Conservation (phyloP, 1,284 basidiomycete genomes). For the Malassezia obtusa region DNA sequence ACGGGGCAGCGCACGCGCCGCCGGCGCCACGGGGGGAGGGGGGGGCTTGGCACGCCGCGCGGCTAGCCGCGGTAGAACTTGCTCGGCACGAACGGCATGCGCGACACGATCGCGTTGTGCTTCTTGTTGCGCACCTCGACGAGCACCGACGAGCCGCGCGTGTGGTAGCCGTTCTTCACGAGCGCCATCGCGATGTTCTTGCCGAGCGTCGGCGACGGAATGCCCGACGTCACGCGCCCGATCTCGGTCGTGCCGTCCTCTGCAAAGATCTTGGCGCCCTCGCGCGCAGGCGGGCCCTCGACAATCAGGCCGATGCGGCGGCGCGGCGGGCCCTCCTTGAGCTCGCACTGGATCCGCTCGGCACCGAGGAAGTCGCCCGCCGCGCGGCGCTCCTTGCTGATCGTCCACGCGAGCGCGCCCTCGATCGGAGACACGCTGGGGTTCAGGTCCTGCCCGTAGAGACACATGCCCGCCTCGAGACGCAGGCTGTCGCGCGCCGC, state of each 20-base stretch:
- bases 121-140: slow-evolving; percentile 69
- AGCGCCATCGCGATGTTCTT: slow-evolving; percentile 97
- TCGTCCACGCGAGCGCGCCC: slow-evolving; percentile 81
- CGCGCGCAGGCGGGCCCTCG: slow-evolving; percentile 71
- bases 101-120: slow-evolving; percentile 60
- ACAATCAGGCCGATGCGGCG: slow-evolving; percentile 75
- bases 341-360: slow-evolving; percentile 64
- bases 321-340: slow-evolving; percentile 64
- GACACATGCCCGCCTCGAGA: slow-evolving; percentile 93
- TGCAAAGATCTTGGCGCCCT: slow-evolving; percentile 69
- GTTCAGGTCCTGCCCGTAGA: slow-evolving; percentile 88
- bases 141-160: slow-evolving; percentile 72
- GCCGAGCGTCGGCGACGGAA: slow-evolving; percentile 79
- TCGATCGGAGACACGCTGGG: slow-evolving; percentile 74
- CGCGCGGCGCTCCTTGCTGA: slow-evolving; percentile 75
- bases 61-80: slow-evolving; percentile 41
- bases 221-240: slow-evolving; percentile 76
- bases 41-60: no score
- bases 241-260: slow-evolving; percentile 51
- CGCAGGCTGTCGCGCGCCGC: slow-evolving; percentile 86
- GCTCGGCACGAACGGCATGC: slow-evolving; percentile 66
- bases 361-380: slow-evolving; percentile 68
- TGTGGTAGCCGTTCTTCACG: slow-evolving; percentile 66
- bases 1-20: not conserved
- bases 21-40: no score